These are phyloP conservation scores for Mycena epipterygia DNA, from an alignment of 768 basidiomycete species.

Conservation along the genomic window DNA sequence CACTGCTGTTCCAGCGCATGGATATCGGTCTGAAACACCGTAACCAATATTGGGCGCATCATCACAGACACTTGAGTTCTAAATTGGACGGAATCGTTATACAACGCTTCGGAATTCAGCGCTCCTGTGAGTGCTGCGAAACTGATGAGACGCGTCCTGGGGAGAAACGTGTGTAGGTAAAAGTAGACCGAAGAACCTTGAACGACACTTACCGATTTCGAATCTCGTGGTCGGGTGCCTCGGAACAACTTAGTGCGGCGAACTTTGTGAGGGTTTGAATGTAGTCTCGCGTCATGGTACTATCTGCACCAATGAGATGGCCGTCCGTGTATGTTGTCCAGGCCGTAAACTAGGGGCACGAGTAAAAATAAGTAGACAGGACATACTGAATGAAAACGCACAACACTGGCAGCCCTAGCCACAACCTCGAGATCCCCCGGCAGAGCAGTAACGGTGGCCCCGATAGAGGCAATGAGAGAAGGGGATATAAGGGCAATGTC, in stretches of 20 bases:
- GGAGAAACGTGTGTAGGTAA: slow-evolving; percentile 22
- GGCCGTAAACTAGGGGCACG: slow-evolving; percentile 77
- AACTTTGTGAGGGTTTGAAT: slow-evolving; percentile 76
- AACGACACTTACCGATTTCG: slow-evolving; percentile 72
- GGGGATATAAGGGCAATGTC: slow-evolving; percentile 84
- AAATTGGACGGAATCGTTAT: slow-evolving; percentile 80
- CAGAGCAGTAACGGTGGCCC: slow-evolving; percentile 65
- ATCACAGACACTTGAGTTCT: slow-evolving; percentile 78
- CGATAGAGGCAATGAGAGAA: slow-evolving; percentile 76
- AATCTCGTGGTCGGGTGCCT: slow-evolving; percentile 74
- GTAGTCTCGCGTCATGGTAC: slow-evolving; percentile 77
- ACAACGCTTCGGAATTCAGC: slow-evolving; percentile 87
- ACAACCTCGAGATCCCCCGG: slow-evolving; percentile 80
- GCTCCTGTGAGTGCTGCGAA: slow-evolving; percentile 86
- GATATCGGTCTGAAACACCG: slow-evolving; percentile 74
- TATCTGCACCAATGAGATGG: slow-evolving; percentile 84
- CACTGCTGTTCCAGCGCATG: slow-evolving; percentile 78
- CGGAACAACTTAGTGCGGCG: slow-evolving; percentile 67
- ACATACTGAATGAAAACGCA: slow-evolving; percentile 53
- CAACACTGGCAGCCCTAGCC: slow-evolving; percentile 85
- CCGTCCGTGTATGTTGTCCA: slow-evolving; percentile 96
- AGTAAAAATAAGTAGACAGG: not conserved
- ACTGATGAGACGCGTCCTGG: slow-evolving; percentile 87
- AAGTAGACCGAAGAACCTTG: not conserved
- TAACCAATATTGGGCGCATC: slow-evolving; percentile 77